Conservation (phyloP, 2,329 filamentous ascomycete genomes). For the Alternaria infectoria region DNA sequence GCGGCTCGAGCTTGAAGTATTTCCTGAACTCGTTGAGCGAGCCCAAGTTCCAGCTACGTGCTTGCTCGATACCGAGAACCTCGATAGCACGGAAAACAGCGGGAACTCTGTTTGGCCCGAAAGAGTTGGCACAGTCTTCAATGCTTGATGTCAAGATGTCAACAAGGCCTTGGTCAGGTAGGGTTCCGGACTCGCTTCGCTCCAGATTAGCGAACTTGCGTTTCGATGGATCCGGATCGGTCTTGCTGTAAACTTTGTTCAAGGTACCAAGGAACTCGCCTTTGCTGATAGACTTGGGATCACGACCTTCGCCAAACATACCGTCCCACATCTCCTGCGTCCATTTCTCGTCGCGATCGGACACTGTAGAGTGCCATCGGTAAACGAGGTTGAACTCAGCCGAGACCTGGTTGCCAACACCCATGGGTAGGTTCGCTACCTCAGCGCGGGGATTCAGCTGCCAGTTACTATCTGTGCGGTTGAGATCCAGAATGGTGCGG, state of each 20-base stretch:
- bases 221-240: constrained; percentile 71
- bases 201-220: constrained; percentile 71
- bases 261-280: constrained; percentile 69
- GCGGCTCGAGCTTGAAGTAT: constrained; percentile 77
- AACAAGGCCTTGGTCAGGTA: constrained; percentile 78
- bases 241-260: constrained; percentile 64
- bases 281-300: constrained; percentile 60
- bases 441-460: constrained; percentile 78
- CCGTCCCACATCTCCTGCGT: constrained; percentile 63
- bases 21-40: constrained; percentile 85
- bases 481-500: constrained; percentile 63
- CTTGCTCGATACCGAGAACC: constrained; percentile 79
- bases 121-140: constrained; percentile 72
- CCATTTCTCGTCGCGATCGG: constrained; percentile 79
- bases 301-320: constrained; percentile 56
- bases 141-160: constrained; percentile 71
- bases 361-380: constrained; percentile 83
- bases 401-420: constrained; percentile 81
- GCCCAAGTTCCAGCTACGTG: constrained; percentile 76
- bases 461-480: constrained; percentile 77
- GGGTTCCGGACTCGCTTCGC: constrained; percentile 70
- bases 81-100: constrained; percentile 76
- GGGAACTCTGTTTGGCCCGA: constrained; percentile 72
- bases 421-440: constrained; percentile 69
- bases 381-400: constrained; percentile 91